A percentile compares a stretch with the other conserved stretches of the same genome.
These are phyloP conservation scores for Aethionema arabicum DNA, from an alignment of 345 rosid species.

Conservation along the genomic window DNA sequence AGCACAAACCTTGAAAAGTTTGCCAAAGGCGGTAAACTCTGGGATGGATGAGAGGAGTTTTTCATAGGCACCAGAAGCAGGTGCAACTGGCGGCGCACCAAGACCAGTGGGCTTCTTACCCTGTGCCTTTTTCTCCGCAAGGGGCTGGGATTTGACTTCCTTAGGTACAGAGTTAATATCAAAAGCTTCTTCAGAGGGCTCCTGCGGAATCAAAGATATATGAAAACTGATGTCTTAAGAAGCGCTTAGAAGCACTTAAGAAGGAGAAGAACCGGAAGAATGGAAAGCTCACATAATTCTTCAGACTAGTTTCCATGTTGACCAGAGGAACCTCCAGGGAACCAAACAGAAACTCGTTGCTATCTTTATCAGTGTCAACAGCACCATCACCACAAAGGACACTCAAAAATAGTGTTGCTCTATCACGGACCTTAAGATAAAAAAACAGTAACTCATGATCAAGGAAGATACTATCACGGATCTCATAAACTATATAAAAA, in stretches of 20 bases:
- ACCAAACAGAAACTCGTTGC: conserved; percentile 76
- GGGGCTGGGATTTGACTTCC: conserved; percentile 86
- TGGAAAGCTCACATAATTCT: conserved; percentile 67
- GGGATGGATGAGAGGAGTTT: conserved; percentile 78
- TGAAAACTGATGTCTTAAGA: conserved; percentile 28
- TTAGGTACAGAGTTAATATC: conserved; percentile 80
- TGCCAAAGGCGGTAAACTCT: conserved; percentile 77
- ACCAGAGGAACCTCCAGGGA: conserved; percentile 76
- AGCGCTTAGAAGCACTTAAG: conserved; percentile 9
- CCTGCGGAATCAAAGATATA: conserved; percentile 47
- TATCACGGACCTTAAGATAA: conserved; percentile 80
- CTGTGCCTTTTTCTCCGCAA: conserved; percentile 87
- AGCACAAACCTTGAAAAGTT: conserved; percentile 79
- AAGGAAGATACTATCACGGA: conserved; percentile 14
- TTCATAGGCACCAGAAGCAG: conserved; percentile 76
- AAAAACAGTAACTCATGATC: conserved; percentile 9
- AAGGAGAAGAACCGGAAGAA: conserved; percentile 19
- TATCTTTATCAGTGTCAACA: conserved; percentile 59
- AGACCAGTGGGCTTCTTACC: conserved; percentile 89
- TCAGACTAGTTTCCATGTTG: conserved; percentile 90
- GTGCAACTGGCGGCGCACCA: conserved; percentile 63
- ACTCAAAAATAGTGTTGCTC: conserved; percentile 90
- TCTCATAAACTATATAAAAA: neutral
- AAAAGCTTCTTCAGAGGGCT: conserved; percentile 78
- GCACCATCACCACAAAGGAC: conserved; percentile 70